phyloP scores from a whole-genome alignment of 2,329 filamentous ascomycete genomes.

The Sarocladium kiliense region DNA sequence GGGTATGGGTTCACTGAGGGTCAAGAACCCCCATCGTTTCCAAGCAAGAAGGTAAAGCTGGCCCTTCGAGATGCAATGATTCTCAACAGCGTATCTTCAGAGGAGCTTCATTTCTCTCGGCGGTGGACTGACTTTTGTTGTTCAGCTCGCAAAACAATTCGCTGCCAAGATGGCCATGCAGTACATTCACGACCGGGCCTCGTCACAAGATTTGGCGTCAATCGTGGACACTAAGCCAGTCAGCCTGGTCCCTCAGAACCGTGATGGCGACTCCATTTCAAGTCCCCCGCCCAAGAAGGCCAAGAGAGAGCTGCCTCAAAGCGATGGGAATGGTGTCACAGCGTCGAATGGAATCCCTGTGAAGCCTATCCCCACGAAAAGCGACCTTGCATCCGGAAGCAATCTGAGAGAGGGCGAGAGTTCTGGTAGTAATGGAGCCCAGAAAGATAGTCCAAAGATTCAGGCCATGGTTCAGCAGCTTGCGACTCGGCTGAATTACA shows the following conservation, averaged over 20 bases:
- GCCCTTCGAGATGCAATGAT: neutral
- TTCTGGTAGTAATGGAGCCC: neutral
- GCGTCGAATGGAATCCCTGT: too few species aligned
- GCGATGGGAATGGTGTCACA: neutral
- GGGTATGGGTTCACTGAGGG: slow-evolving; percentile 28
- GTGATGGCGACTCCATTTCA: neutral
- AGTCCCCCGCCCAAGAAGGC: slow-evolving; percentile 10
- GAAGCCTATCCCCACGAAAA: too few species aligned
- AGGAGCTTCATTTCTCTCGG: too few species aligned
- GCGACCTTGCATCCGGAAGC: too few species aligned
- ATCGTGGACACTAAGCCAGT: neutral
- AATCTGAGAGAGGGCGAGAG: neutral
- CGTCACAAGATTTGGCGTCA: neutral
- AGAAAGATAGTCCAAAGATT: slow-evolving; percentile 9
- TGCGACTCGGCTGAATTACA: slow-evolving; percentile 19
- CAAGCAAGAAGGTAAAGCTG: slow-evolving; percentile 41
- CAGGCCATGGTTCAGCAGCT: slow-evolving; percentile 16
- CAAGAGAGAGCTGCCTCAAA: slow-evolving; percentile 13
- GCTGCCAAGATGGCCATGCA: slow-evolving; percentile 43
- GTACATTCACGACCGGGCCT: slow-evolving; percentile 28
- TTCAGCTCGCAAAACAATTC: slow-evolving; percentile 43
- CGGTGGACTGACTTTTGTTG: neutral
- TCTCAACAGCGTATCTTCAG: too few species aligned
- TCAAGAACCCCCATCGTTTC: slow-evolving; percentile 29
- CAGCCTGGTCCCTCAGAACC: neutral